Evolutionary conservation across 306 rosid genomes (phyloP).

Genomic region (Vigna radiata): DNA sequence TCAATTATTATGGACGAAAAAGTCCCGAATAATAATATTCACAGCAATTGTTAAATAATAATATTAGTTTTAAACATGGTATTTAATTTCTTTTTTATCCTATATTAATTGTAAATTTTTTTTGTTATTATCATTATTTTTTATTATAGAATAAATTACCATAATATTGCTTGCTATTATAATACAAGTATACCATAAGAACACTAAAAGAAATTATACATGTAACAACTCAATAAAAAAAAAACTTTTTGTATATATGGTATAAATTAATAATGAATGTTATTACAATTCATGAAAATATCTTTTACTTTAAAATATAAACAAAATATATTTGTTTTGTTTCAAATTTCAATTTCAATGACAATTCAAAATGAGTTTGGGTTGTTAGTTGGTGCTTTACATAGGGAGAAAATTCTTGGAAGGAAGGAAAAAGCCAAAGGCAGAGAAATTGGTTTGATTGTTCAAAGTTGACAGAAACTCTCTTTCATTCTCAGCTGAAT

Average conservation of each 20-base stretch:
- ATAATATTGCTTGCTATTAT: background rate
- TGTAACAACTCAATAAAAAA: background rate
- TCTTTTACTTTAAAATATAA: background rate
- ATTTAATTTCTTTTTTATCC: background rate
- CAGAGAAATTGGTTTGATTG: conserved; percentile 1
- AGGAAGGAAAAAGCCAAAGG: background rate
- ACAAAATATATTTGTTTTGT: background rate
- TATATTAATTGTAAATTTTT: background rate
- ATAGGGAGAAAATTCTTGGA: conserved; percentile 23
- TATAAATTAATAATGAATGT: background rate
- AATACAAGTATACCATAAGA: no score
- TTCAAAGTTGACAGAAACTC: conserved; percentile 24
- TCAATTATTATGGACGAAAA: no score
- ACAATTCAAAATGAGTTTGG: background rate
- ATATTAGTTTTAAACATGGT: background rate
- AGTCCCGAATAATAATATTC: no score
- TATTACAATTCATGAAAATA: background rate
- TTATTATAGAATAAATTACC: background rate
- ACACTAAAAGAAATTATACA: no score
- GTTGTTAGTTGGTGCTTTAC: background rate
- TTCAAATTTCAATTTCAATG: background rate
- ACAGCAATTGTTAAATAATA: background rate
- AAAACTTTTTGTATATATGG: background rate
- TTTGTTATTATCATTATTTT: background rate
- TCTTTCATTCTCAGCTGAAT: background rate